Base-by-base conservation (phyloP, 441 rosid genomes). In the Populus hybrid region DNA sequence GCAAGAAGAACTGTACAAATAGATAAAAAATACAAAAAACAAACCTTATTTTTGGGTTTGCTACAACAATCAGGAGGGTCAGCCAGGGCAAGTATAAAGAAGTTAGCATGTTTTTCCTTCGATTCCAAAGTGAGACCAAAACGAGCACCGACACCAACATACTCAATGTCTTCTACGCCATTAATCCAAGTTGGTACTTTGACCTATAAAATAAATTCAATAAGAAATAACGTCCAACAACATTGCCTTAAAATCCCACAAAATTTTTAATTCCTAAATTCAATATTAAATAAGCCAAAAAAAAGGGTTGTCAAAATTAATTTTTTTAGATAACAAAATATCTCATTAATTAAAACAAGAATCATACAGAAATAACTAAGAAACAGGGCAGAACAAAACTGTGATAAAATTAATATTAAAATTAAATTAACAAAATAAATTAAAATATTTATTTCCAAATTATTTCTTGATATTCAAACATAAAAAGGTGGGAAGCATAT, bases 91-190 rank as follows among this genome's bases (percentile, higher is more conserved):
- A 96, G 93, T 75, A 28, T 90, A 61, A 86, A 81, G 75, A 76
- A 91, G 77, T 88, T 84, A 26, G 99, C 99, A 76, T 91, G 91
- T 86, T 93, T 96, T 88, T 94, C 99, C 89, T 93, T 93, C 3
- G 98, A 88, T 40, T 91, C 98, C 72, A 96, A 89, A 30, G 92
- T 82, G 63, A 75, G 89, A 70, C 99, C 99, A 65, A 96, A 96
- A 81, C 99, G 91, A 80, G 99, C 99, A 34, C 99, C 98, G 12
- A 96, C 98, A 3, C 99, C 99, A 21, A 94, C 99, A 84, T 90
- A 96, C 87, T 96, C 99, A 2, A 75, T 89, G 69, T 86, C 81
- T 88, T 93, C 98, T 65, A 85, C 35, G 74, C 88, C 96, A 87
- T 91, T 77, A 80, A 96, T 82, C 98, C 96, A 96, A n/a, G 98